Conservation (phyloP, 495 filamentous ascomycete species). For the Parathielavia hyrcaniae region DNA sequence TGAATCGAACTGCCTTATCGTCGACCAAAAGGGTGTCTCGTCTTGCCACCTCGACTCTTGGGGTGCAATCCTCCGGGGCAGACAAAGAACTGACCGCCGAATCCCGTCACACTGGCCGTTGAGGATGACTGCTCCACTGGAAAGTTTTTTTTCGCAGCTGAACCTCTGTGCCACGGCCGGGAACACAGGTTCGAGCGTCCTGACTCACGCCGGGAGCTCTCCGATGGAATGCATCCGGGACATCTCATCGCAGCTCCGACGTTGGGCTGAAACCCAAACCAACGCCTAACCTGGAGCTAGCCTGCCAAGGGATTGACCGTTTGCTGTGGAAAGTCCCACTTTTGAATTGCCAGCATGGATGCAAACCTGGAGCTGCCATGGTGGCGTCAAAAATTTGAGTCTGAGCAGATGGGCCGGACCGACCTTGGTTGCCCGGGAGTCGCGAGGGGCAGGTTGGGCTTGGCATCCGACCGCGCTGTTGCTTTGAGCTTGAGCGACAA, state of each 20-base stretch:
- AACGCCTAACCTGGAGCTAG: slow-evolving; percentile 20
- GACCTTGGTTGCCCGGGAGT: slow-evolving; percentile 14
- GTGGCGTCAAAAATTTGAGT: not conserved
- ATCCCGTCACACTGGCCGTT: not conserved
- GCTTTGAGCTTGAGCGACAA: not conserved
- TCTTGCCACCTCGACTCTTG: not conserved
- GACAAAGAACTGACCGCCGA: not conserved
- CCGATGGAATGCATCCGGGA: slow-evolving; percentile 2
- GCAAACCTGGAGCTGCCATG: slow-evolving; percentile 2
- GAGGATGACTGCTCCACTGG: no score
- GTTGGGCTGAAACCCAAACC: slow-evolving; percentile 27
- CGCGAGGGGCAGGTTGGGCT: slow-evolving; percentile 13
- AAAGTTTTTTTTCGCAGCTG: not conserved
- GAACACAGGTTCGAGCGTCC: slow-evolving; percentile 1
- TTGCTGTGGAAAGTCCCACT: slow-evolving; percentile 10
- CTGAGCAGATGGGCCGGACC: no score
- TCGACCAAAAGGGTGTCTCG: not conserved
- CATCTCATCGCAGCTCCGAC: slow-evolving; percentile 13
- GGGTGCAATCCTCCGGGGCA: not conserved
- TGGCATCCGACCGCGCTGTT: not conserved
- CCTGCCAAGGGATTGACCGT: not conserved
- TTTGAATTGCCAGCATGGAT: slow-evolving; percentile 5
- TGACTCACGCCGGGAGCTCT: slow-evolving; percentile 19
- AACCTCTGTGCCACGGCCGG: slow-evolving; percentile 4
- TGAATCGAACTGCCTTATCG: not conserved